phyloP scores from a whole-genome alignment of 139 green algal genomes.

The Asterochloris erici region DNA sequence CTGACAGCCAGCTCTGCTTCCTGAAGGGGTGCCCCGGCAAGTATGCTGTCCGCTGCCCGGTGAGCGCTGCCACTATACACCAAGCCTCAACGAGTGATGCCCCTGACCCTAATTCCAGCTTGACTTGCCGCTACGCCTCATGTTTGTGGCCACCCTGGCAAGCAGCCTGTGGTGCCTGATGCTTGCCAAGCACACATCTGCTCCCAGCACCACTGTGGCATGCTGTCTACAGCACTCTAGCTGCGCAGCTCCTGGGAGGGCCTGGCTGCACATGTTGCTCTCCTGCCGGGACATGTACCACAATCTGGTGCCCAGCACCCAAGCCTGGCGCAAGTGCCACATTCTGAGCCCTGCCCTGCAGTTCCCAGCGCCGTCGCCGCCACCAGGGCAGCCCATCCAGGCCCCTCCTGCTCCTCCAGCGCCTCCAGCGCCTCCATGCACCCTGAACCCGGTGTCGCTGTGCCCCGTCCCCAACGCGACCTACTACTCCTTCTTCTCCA shows the following conservation, averaged over 20 bases:
- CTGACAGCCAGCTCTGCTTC: constrained; percentile 18
- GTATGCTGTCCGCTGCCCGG: constrained; percentile 16
- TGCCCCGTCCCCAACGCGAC: constrained; percentile 8
- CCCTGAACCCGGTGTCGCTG: background rate
- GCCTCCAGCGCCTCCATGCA: constrained; percentile 3
- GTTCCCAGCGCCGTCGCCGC: background rate
- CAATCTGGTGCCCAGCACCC: too few species aligned
- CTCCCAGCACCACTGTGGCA: background rate
- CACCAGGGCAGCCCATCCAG: background rate
- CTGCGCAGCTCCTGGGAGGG: too few species aligned
- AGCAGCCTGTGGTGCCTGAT: background rate
- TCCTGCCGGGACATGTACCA: too few species aligned
- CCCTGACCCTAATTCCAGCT: background rate
- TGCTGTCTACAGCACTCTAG: background rate
- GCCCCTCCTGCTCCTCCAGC: constrained; percentile 1
- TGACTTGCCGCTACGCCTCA: background rate
- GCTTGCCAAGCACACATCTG: background rate
- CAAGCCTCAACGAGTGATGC: background rate
- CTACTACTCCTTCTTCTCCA: constrained; percentile 15
- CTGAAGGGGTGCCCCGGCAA: constrained; percentile 26
- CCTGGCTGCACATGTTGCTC: too few species aligned
- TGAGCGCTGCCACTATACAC: background rate
- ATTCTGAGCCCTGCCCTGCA: too few species aligned
- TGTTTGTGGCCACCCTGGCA: background rate
- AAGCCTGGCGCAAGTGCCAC: too few species aligned